Evolutionary conservation across 495 filamentous ascomycete species (phyloP).

Genomic region (Penicillium silybi): DNA sequence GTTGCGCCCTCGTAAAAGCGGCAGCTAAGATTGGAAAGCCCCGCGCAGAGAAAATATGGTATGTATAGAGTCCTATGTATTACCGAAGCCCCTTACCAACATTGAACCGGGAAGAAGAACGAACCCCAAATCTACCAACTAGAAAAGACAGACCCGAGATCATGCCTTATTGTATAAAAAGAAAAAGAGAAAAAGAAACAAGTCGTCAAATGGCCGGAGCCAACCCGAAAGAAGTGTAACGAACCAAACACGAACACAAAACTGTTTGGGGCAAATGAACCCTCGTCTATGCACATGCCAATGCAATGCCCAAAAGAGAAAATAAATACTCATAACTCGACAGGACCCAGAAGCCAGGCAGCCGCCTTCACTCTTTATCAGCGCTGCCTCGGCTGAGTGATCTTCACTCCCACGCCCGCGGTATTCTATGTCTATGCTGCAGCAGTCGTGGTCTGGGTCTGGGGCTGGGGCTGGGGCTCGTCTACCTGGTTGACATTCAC

Average conservation of each 20-base stretch:
- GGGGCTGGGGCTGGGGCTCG: too few relatives aligned
- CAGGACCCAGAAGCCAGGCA: neutral
- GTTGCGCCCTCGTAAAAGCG: too few relatives aligned
- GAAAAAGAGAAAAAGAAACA: too few relatives aligned
- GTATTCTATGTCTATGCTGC: conserved; percentile 17
- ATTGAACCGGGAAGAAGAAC: too few relatives aligned
- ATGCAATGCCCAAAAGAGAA: neutral
- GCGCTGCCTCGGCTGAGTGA: neutral
- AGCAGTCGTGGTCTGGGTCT: conserved; percentile 14
- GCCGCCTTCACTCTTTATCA: neutral
- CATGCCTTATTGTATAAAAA: too few relatives aligned
- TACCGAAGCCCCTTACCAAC: too few relatives aligned
- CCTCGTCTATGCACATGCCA: conserved; percentile 3
- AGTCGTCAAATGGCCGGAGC: neutral
- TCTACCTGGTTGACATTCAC: conserved; percentile 15
- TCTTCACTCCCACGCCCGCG: neutral
- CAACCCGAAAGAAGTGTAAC: neutral
- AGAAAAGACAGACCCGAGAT: too few relatives aligned
- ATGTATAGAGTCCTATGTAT: too few relatives aligned
- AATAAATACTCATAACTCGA: conserved; percentile 1
- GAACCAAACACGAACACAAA: neutral
- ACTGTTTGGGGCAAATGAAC: neutral
- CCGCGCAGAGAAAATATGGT: too few relatives aligned
- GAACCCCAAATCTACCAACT: too few relatives aligned
- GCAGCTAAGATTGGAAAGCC: too few relatives aligned